Evolutionary conservation across 192 early-diverging fungal genomes (phyloP).

Genomic region (Paraglomus occultum): DNA sequence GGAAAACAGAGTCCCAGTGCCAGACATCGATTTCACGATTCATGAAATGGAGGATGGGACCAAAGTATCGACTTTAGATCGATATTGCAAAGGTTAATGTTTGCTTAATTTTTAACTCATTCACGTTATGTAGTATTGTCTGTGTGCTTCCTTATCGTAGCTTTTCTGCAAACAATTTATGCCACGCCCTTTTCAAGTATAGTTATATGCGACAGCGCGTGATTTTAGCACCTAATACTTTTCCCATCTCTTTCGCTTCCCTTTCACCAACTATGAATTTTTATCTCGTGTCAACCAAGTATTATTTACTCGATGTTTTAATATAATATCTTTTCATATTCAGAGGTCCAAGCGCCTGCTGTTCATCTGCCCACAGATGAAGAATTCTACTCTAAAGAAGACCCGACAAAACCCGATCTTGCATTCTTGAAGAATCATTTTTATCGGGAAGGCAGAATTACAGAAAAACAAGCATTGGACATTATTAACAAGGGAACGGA

Average conservation of each 20-base stretch:
- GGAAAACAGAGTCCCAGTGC: conserved; percentile 44
- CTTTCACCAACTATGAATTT: background rate
- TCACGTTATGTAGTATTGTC: background rate
- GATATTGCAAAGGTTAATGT: conserved; percentile 71
- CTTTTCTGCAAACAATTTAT: background rate
- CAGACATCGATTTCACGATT: conserved; percentile 76
- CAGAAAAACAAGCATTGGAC: conserved; percentile 86
- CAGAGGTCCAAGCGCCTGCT: conserved; percentile 55
- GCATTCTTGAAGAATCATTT: conserved; percentile 90
- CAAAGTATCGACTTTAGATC: conserved; percentile 68
- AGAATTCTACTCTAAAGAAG: conserved; percentile 53
- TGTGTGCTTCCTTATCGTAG: background rate
- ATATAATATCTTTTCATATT: background rate
- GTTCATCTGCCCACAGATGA: conserved; percentile 48
- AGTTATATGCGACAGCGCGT: background rate
- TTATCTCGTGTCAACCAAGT: background rate
- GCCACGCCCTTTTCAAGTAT: background rate
- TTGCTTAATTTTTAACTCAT: background rate
- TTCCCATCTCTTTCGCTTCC: too few relatives aligned
- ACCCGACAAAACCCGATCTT: conserved; percentile 70
- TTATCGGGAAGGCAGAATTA: conserved; percentile 86
- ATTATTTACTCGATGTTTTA: conserved; percentile 26
- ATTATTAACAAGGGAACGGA: conserved; percentile 84
- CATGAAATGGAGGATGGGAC: conserved; percentile 73
- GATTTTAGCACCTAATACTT: background rate